phyloP scores from a whole-genome alignment of 805 yeast genomes.

The Candida pseudofarinosa region DNA sequence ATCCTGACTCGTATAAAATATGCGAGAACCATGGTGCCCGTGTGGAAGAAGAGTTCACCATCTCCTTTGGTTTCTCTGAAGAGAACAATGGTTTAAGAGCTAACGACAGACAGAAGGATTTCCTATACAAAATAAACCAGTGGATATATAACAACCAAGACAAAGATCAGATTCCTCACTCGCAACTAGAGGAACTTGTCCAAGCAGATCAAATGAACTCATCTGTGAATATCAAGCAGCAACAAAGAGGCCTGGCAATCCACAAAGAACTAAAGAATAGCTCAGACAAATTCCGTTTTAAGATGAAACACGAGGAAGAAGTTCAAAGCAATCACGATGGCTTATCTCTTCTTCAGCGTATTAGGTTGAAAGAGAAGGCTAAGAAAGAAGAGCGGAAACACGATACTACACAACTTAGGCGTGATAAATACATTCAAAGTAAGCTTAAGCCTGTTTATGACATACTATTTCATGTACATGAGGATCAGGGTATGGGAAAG shows the following conservation, averaged over 20 bases:
- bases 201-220: neutral
- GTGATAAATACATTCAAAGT: conserved; percentile 19
- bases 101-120: conserved; percentile 2
- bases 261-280: conserved; percentile 26
- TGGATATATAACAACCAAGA: conserved; percentile 21
- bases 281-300: conserved; percentile 32
- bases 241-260: neutral
- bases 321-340: conserved; percentile 21
- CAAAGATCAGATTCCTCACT: conserved; percentile 6
- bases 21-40: neutral
- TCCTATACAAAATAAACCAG: conserved; percentile 12
- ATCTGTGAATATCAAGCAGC: conserved; percentile 6
- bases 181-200: conserved; percentile 2
- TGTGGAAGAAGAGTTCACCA: neutral
- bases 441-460: conserved; percentile 31
- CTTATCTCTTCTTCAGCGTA: conserved; percentile 33
- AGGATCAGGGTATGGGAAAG: neutral
- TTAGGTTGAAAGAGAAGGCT: conserved; percentile 31
- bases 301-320: conserved; percentile 17
- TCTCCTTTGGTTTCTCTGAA: neutral
- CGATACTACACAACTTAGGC: conserved; percentile 19
- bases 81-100: neutral
- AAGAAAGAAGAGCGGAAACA: conserved; percentile 10
- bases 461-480: conserved; percentile 26
- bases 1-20: conserved; percentile 11